Evolutionary conservation across 1,284 basidiomycete species (phyloP), one percentile per base, ranked within the genome.

Genomic region (Ceratobasidium sp.): DNA sequence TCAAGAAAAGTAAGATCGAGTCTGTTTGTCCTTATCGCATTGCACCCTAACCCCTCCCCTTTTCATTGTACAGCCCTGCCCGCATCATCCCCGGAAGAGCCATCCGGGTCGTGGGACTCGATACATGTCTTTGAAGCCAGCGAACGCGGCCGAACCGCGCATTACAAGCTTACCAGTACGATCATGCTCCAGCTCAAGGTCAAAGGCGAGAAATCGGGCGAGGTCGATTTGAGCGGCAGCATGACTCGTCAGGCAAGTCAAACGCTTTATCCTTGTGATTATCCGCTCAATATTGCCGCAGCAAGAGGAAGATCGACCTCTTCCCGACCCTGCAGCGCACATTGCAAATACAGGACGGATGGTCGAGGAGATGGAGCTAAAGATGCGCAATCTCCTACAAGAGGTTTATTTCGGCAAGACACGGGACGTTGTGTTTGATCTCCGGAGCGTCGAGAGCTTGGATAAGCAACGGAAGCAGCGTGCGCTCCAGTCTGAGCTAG

Each of bases 331-430:
- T 39, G 86, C 88, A 23, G 91, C 92, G 45, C 97, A 99, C 81
- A 91, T 99, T 72, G 87, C 88, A 64, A 99, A 99, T 81, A 90
- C 93, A 18, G 97, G 97, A 3, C 88, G 87, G 76, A 92, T 98
- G 89, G 90, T 99, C 76, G 97, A 99, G 81, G 97, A 98, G 76
- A 96, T 97, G 92, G 97, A 99, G 83, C 93, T 95, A 80, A 98
- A 98, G 84, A 96, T 98, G 92, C 89, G 97, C 58, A 98, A 97
- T 80, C 85, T 96, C 73, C 85, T 99, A 57, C 93, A 97, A 79
- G 94, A 97, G 83, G 97, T 99, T 18, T 98, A 98, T 83, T 98
- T 98, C 83, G 96, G 94, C 72, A 99, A 99, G 84, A 98, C 96
- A 53, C 90, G 93, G 76, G 97, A 99, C 79, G 90, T 99, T 52